phyloP scores from a whole-genome alignment of 2,329 filamentous ascomycete species.

The Pyrenochaeta sp. region DNA sequence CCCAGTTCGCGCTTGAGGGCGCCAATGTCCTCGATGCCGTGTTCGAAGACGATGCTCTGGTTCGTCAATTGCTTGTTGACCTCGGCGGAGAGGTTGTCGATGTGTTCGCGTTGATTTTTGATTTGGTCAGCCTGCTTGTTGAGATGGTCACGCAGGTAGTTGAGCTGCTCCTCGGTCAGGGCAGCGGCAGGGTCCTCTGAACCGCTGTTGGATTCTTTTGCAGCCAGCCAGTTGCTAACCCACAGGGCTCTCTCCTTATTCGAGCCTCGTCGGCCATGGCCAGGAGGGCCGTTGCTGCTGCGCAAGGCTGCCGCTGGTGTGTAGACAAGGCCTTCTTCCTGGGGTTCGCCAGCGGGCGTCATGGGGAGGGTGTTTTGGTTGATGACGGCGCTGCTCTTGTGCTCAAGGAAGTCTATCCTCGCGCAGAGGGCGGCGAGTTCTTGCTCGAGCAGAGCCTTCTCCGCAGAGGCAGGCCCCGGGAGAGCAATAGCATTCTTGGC shows the following conservation, averaged over 20 bases:
- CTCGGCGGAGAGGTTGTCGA: conserved; percentile 84
- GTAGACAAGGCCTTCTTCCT: conserved; percentile 61
- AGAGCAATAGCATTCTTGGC: conserved; percentile 68
- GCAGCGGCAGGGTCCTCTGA: conserved; percentile 58
- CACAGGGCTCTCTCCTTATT: conserved; percentile 50
- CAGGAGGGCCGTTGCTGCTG: conserved; percentile 38
- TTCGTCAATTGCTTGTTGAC: conserved; percentile 84
- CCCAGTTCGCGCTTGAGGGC: conserved; percentile 90
- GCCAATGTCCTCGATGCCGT: conserved; percentile 83
- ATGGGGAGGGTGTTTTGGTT: conserved; percentile 70
- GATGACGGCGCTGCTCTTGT: conserved; percentile 70
- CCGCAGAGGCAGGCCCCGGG: conserved; percentile 76
- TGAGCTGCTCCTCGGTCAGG: conserved; percentile 82
- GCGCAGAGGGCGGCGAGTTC: conserved; percentile 81
- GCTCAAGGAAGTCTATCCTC: conserved; percentile 83
- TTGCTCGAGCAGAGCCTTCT: conserved; percentile 80
- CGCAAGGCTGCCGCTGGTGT: conserved; percentile 50
- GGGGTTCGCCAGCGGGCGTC: conserved; percentile 75
- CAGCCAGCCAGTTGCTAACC: conserved; percentile 62
- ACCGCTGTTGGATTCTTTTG: conserved; percentile 59
- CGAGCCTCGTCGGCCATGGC: conserved; percentile 37
- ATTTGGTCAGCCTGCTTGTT: conserved; percentile 94
- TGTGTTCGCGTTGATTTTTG: conserved; percentile 83
- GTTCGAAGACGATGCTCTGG: conserved; percentile 81
- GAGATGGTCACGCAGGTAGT: conserved; percentile 86